Conservation (phyloP, 2,329 filamentous ascomycete species). For the Escovopsis sp. region DNA sequence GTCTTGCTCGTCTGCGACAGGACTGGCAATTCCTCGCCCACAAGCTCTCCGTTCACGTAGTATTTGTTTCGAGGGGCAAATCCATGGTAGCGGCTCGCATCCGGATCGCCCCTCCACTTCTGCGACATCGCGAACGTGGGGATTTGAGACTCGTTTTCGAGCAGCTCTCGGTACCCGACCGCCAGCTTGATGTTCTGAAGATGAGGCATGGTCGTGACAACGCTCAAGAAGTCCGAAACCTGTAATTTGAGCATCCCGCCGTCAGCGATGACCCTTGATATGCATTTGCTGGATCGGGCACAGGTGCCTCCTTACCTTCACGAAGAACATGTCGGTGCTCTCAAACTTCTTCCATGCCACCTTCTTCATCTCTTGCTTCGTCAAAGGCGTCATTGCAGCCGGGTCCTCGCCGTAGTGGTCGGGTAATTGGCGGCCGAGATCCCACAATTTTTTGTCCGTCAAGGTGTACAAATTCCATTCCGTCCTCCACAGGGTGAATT, state of each 20-base stretch:
- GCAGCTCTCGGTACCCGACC: conserved; percentile 44
- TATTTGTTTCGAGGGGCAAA: conserved; percentile 43
- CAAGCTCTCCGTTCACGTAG: conserved; percentile 39
- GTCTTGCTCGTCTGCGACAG: conserved; percentile 32
- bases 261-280: conserved; percentile 4
- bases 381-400: conserved; percentile 25
- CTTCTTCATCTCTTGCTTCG: conserved; percentile 29
- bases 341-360: conserved; percentile 38
- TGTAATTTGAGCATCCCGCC: conserved; percentile 11
- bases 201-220: conserved; percentile 41
- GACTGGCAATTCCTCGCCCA: conserved; percentile 35
- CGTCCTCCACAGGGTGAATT: conserved; percentile 42
- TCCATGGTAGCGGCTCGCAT: conserved; percentile 31
- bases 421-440: conserved; percentile 37
- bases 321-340: conserved; percentile 48
- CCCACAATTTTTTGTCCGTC: conserved; percentile 31
- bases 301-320: conserved; percentile 34
- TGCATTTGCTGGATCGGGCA: too few relatives aligned
- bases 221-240: conserved; percentile 47
- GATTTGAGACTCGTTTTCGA: conserved; percentile 32
- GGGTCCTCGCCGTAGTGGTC: conserved; percentile 36
- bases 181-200: conserved; percentile 38
- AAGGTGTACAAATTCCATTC: conserved; percentile 42
- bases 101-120: conserved; percentile 47
- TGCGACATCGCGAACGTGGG: conserved; percentile 24